Conservation (phyloP, 352 stramenopile species). For the Salisapilia sapeloensis region DNA sequence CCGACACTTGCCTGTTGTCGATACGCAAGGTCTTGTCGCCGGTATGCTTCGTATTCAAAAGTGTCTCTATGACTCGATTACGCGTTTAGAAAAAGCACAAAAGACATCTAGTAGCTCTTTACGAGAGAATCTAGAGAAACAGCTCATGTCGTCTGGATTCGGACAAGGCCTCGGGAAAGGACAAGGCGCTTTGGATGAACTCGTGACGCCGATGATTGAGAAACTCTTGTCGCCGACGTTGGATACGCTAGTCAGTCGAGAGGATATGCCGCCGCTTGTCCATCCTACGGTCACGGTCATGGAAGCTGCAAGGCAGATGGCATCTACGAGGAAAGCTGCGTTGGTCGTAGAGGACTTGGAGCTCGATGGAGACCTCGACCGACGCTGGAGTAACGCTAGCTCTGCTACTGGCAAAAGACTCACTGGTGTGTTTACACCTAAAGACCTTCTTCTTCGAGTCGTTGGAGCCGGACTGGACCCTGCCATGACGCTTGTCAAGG, state of each 20-base stretch:
- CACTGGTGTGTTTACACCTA: conserved; percentile 95
- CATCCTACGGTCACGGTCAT: conserved; percentile 62
- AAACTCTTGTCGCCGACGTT: conserved; percentile 75
- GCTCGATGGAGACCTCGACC: conserved; percentile 7
- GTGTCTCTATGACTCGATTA: conserved; percentile 97
- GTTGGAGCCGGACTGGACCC: conserved; percentile 85
- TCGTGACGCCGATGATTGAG: conserved; percentile 71
- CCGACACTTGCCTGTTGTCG: conserved; percentile 92
- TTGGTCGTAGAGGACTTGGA: conserved; percentile 58
- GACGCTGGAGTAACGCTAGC: background rate
- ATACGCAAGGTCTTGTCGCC: conserved; percentile 78
- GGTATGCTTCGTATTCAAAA: conserved; percentile 98
- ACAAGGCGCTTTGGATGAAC: conserved; percentile 42
- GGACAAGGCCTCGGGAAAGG: conserved; percentile 30
- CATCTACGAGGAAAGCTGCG: conserved; percentile 58
- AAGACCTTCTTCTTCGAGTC: conserved; percentile 93
- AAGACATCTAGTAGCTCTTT: conserved; percentile 53
- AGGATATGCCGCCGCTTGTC: conserved; percentile 61
- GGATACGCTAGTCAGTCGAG: conserved; percentile 63
- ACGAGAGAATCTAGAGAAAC: conserved; percentile 59
- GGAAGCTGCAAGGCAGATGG: conserved; percentile 78
- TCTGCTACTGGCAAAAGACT: conserved; percentile 44
- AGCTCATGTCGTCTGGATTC: conserved; percentile 37
- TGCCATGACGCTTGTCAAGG: conserved; percentile 74
- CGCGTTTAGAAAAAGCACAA: conserved; percentile 87